phyloP scores from a whole-genome alignment of 2,329 filamentous ascomycete genomes.

The Coleophoma eucalyptorum region DNA sequence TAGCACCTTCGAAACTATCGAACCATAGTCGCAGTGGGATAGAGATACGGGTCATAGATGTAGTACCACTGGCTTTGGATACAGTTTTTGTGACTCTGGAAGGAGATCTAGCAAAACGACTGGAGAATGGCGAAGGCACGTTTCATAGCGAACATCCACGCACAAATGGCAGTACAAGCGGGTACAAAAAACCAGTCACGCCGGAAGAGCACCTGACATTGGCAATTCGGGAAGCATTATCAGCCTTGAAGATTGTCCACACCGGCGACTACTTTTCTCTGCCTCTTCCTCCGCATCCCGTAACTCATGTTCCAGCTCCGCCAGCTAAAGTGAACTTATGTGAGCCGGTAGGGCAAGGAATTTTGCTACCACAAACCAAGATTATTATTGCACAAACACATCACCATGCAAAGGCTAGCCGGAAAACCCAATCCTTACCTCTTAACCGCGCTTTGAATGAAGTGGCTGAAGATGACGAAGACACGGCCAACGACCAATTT shows the following conservation, averaged over 20 bases:
- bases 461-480: conserved; percentile 63
- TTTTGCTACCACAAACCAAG: conserved; percentile 72
- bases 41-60: conserved; percentile 80
- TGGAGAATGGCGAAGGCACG: conserved; percentile 79
- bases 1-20: conserved; percentile 72
- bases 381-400: conserved; percentile 73
- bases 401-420: conserved; percentile 48
- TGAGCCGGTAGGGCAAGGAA: conserved; percentile 87
- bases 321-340: conserved; percentile 89
- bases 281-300: conserved; percentile 76
- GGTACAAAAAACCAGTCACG: conserved; percentile 24
- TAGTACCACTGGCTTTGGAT: conserved; percentile 74
- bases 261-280: conserved; percentile 75
- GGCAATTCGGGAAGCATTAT: conserved; percentile 71
- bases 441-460: conserved; percentile 54
- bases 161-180: conserved; percentile 34
- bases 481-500: conserved; percentile 86
- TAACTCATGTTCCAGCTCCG: conserved; percentile 79
- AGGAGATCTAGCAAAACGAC: conserved; percentile 70
- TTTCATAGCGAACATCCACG: conserved; percentile 66
- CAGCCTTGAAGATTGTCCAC: conserved; percentile 73
- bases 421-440: conserved; percentile 40
- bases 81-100: conserved; percentile 86
- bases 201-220: conserved; percentile 56
- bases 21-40: conserved; percentile 72